phyloP scores from a whole-genome alignment of 768 basidiomycete genomes.

The Postia placenta region DNA sequence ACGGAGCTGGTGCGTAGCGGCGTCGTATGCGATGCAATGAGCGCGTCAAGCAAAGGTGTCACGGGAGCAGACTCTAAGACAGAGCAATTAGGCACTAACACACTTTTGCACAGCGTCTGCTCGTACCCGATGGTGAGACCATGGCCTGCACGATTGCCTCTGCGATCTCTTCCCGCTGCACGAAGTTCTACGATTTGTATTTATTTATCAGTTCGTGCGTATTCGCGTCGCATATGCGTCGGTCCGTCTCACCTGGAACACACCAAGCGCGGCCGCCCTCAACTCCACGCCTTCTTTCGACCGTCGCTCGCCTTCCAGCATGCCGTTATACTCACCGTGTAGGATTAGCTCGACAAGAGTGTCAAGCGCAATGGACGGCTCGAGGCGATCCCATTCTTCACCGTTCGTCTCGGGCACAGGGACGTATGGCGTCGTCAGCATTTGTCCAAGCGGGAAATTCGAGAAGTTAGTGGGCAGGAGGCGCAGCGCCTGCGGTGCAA shows the following conservation, averaged over 20 bases:
- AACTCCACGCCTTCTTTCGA: conserved; percentile 66
- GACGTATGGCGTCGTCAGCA: conserved; percentile 68
- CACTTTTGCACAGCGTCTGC: conserved; percentile 12
- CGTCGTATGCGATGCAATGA: conserved; percentile 56
- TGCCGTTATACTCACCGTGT: conserved; percentile 84
- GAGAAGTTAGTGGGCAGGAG: conserved; percentile 49
- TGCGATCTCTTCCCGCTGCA: conserved; percentile 63
- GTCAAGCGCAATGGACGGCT: conserved; percentile 74
- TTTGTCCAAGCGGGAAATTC: conserved; percentile 53
- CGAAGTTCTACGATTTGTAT: conserved; percentile 71
- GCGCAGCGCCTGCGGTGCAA: conserved; percentile 50
- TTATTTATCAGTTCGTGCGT: no score
- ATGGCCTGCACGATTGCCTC: conserved; percentile 67
- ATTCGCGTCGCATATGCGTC: no score
- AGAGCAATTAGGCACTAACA: not conserved
- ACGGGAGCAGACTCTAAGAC: conserved; percentile 30
- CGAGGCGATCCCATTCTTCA: conserved; percentile 89
- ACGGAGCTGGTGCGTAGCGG: conserved; percentile 51
- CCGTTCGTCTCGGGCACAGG: conserved; percentile 79
- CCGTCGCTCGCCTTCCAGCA: conserved; percentile 46
- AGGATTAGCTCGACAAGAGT: conserved; percentile 76
- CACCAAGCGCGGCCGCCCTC: conserved; percentile 66
- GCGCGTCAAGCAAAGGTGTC: conserved; percentile 66
- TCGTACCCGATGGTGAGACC: conserved; percentile 52
- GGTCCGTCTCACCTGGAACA: conserved; percentile 81